Base-by-base conservation (phyloP, 331 rosid genomes). In the Dryas integrifolia region DNA sequence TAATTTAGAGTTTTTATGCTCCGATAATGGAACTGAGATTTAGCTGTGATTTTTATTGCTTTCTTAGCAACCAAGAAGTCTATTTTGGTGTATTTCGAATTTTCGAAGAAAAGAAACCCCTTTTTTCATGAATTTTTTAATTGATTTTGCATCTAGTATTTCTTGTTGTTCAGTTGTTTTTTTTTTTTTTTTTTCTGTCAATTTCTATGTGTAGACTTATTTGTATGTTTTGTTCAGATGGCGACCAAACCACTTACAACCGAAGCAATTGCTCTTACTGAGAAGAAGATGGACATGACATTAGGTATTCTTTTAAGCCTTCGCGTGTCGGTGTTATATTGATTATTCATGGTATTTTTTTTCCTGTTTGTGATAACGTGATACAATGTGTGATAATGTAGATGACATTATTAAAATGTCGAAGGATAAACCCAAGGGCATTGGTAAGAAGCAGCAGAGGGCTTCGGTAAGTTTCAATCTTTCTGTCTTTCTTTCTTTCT, bases 211-310 rank as follows among this genome's bases (percentile, higher is more conserved):
- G 26, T n/a, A 15, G 52, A 70, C 45, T 43, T 2, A 49, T 41
- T 43, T 9, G 39, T 56, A 0, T 67, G 65, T 69, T 21, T 56
- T 24, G 38, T 73, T 43, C 79, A 89, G 93, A 95, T 95, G 99
- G 92, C 84, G 48, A 74, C 92, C 3, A 92, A 92, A 77, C 96
- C 97, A 43, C 89, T 87, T 69, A 82, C 90, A n/a, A 84, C 87
- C 0, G 85, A 88, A 77, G 84, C 95, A 2, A 86, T 95, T 79
- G 99, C 97, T 9, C 86, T 92, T 39, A 92, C 99, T 6, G 99
- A 92, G 89, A 92, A 95, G 93, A 95, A 95, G 85, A 88, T 95
- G 97, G 96, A 89, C 82, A 95, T 95, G 99, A 75, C 96, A 5
- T 64, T 95, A 75, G 98, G 98, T 92, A 1, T 65, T 79, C 40